A percentile compares a stretch with the other conserved stretches of the same genome.
Evolutionary conservation across 2,329 filamentous ascomycete species (phyloP).

Genomic region (Fusarium transvaalense): DNA sequence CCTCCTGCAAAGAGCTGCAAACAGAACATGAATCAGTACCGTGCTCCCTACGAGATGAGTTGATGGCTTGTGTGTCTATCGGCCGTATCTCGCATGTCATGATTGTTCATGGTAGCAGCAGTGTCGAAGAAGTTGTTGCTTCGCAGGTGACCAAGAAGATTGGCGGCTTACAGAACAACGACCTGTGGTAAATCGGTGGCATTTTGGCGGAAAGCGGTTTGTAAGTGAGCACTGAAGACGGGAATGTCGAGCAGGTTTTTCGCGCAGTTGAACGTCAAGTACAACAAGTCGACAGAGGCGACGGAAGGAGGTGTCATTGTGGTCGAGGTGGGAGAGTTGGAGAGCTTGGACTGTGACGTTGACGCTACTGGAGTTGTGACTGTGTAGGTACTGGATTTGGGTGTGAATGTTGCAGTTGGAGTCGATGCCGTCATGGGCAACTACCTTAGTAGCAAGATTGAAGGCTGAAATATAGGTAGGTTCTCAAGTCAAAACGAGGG

Average conservation of each 20-base stretch:
- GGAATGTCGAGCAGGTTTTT: conserved; percentile 76
- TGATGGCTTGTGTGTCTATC: conserved; percentile 10
- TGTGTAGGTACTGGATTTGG: conserved; percentile 4
- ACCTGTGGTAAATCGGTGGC: conserved; percentile 63
- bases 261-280: conserved; percentile 92
- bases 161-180: conserved; percentile 66
- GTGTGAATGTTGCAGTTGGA: conserved; percentile 11
- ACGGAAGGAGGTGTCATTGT: conserved; percentile 57
- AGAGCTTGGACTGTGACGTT: conserved; percentile 7
- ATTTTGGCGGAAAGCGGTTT: conserved; percentile 67
- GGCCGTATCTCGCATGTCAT: conserved; percentile 15
- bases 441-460: too few relatives aligned
- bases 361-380: conserved; percentile 11
- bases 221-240: conserved; percentile 78
- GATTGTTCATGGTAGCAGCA: conserved; percentile 19
- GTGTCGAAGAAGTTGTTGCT: conserved; percentile 13
- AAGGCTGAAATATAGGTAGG: not conserved
- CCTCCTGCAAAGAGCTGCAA: conserved; percentile 84
- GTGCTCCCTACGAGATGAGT: conserved; percentile 23
- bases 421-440: conserved; percentile 26
- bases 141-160: conserved; percentile 28
- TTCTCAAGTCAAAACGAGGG: conserved; percentile 1
- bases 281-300: conserved; percentile 73
- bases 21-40: conserved; percentile 44
- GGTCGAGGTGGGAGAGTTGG: conserved; percentile 20